Evolutionary conservation across 1,139 yeast genomes (phyloP).

Genomic region (Geotrichum histeridarum): DNA sequence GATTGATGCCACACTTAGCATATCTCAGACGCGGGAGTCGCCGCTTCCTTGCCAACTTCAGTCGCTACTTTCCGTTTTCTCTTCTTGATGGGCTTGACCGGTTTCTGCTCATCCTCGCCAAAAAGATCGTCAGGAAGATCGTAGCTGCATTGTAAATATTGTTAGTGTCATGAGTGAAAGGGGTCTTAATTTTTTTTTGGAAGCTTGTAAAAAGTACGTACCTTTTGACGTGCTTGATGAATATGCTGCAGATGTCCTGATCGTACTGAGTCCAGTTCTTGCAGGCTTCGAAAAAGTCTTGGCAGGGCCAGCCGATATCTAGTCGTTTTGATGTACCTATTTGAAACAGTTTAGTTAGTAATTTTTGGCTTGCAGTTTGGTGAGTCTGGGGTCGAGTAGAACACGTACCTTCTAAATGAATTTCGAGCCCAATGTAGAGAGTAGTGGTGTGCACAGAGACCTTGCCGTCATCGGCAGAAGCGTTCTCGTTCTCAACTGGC

Average conservation of each 20-base stretch:
- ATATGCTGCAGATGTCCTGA: constrained; percentile 51
- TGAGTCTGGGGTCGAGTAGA: too few species aligned
- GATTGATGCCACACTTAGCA: background rate
- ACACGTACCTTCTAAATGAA: constrained; percentile 46
- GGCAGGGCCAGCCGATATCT: constrained; percentile 86
- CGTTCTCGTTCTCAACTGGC: constrained; percentile 28
- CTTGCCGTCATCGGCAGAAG: constrained; percentile 32
- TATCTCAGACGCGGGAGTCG: background rate
- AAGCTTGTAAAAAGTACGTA: too few species aligned
- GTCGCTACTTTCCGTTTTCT: constrained; percentile 38
- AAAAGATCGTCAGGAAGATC: constrained; percentile 85
- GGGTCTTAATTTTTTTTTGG: too few species aligned
- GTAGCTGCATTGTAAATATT: constrained; percentile 42
- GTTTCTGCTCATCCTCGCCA: constrained; percentile 70
- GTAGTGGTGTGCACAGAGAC: constrained; percentile 59
- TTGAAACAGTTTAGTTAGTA: too few species aligned
- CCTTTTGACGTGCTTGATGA: constrained; percentile 71
- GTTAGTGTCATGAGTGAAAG: too few species aligned
- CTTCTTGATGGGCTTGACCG: constrained; percentile 49
- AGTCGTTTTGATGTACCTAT: constrained; percentile 45
- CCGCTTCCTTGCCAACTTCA: constrained; percentile 28
- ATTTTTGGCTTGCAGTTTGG: too few species aligned
- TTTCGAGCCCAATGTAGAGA: constrained; percentile 72
- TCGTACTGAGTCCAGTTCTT: constrained; percentile 66
- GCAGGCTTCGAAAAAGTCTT: constrained; percentile 78